Evolutionary conservation across 805 yeast species (phyloP).

Genomic region (Teunomyces pallodes): DNA sequence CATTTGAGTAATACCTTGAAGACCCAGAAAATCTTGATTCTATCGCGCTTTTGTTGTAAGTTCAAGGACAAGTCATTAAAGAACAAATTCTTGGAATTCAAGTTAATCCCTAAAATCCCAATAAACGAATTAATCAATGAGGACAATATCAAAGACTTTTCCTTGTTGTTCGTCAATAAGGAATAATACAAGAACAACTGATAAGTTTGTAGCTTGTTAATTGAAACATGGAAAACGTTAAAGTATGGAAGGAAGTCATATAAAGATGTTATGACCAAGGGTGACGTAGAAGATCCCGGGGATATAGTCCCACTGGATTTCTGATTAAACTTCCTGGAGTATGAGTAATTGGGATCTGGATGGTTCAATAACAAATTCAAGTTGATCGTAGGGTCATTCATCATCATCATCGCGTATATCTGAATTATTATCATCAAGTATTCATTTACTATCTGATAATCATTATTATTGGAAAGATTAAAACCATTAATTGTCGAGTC

Average conservation of each 20-base stretch:
- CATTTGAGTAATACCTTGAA: conserved; percentile 42
- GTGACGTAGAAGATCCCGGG: not conserved
- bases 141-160: conserved; percentile 35
- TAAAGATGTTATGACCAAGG: conserved; percentile 34
- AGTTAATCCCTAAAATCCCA: conserved; percentile 42
- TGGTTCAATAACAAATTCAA: conserved; percentile 41
- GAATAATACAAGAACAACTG: conserved; percentile 49
- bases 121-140: conserved; percentile 42
- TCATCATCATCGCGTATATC: conserved; percentile 50
- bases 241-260: conserved; percentile 47
- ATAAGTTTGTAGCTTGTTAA: conserved; percentile 50
- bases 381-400: conserved; percentile 47
- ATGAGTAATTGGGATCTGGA: conserved; percentile 28
- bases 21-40: conserved; percentile 48
- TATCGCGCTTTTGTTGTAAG: conserved; percentile 33
- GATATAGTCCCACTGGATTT: conserved; percentile 2
- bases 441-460: conserved; percentile 40
- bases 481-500: conserved; percentile 48
- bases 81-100: conserved; percentile 38
- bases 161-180: conserved; percentile 41
- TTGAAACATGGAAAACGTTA: conserved; percentile 46
- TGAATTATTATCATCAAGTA: conserved; percentile 45
- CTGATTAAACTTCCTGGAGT: conserved; percentile 3
- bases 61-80: conserved; percentile 47
- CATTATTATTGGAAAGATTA: conserved; percentile 41